These are phyloP conservation scores for Pythium rhizo-oryzae DNA, from an alignment of 352 stramenopile genomes.

Conservation along the genomic window DNA sequence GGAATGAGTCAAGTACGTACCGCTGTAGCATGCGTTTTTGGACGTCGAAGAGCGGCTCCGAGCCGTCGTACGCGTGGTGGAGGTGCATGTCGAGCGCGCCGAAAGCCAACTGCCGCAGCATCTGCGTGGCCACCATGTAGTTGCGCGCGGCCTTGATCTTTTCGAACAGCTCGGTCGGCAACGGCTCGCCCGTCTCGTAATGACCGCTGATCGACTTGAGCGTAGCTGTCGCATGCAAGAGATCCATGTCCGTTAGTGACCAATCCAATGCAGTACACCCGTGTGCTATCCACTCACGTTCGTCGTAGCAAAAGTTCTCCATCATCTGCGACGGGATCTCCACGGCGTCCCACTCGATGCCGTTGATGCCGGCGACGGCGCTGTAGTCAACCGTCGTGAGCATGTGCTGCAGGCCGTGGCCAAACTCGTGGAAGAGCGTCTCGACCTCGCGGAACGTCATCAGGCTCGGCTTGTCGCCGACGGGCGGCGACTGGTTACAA, in stretches of 20 bases:
- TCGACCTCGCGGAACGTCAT: conserved; percentile 99
- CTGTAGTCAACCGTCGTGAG: conserved; percentile 95
- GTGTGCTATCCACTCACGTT: conserved; percentile 42
- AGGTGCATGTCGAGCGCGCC: conserved; percentile 89
- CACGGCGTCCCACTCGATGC: conserved; percentile 98
- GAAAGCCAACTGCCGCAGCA: conserved; percentile 97
- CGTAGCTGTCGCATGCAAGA: conserved; percentile 65
- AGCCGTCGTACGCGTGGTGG: conserved; percentile 67
- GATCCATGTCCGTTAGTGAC: conserved; percentile 26
- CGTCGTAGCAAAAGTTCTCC: conserved; percentile 99
- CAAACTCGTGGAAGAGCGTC: conserved; percentile 97
- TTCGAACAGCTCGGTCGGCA: conserved; percentile 95
- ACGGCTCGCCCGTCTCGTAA: conserved; percentile 86
- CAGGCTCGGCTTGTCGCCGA: conserved; percentile 93
- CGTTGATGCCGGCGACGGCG: conserved; percentile 97
- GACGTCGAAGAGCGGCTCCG: conserved; percentile 93
- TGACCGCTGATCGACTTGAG: conserved; percentile 81
- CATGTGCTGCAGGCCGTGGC: conserved; percentile 99
- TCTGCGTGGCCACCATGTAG: conserved; percentile 95
- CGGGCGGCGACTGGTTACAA: conserved; percentile 96
- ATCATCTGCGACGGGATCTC: conserved; percentile 99
- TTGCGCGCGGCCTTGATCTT: conserved; percentile 96
- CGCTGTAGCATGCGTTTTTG: conserved; percentile 89
- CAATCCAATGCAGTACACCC: neutral
- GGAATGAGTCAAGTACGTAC: conserved; percentile 38